These are phyloP conservation scores for Euphorbia pulcherrima DNA, from an alignment of 345 rosid species.

Conservation along the genomic window DNA sequence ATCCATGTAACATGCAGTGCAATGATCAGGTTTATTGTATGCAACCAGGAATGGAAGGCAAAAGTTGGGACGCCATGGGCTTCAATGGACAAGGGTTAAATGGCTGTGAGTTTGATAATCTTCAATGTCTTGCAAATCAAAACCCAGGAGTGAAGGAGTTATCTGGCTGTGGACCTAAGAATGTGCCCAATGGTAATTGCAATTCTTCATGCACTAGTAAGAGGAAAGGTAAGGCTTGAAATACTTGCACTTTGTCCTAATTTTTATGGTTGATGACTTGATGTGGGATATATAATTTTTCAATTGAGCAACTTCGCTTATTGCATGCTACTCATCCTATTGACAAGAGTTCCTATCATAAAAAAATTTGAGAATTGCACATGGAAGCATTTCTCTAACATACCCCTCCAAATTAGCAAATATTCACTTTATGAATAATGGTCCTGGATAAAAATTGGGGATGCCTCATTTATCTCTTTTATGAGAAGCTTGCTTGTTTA, in stretches of 20 bases:
- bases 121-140: slow-evolving; percentile 59
- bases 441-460: no score
- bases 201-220: slow-evolving; percentile 44
- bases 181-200: slow-evolving; percentile 31
- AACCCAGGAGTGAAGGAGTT: slow-evolving; percentile 46
- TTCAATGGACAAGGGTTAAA: slow-evolving; percentile 44
- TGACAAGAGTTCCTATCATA: not conserved
- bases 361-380: not conserved
- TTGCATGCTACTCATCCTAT: not conserved
- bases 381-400: not conserved
- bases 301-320: not conserved
- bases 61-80: slow-evolving; percentile 41
- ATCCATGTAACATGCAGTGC: slow-evolving; percentile 77
- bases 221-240: slow-evolving; percentile 62
- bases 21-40: slow-evolving; percentile 65
- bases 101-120: slow-evolving; percentile 66
- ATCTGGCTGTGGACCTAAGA: slow-evolving; percentile 42
- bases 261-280: not conserved
- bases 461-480: no score
- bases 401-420: not conserved
- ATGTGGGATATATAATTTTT: not conserved
- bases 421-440: no score
- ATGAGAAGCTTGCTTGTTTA: not conserved
- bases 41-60: slow-evolving; percentile 49
- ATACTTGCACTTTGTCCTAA: not conserved